Evolutionary conservation across 345 rosid genomes (phyloP).

Genomic region (Rhodamnia argentea): DNA sequence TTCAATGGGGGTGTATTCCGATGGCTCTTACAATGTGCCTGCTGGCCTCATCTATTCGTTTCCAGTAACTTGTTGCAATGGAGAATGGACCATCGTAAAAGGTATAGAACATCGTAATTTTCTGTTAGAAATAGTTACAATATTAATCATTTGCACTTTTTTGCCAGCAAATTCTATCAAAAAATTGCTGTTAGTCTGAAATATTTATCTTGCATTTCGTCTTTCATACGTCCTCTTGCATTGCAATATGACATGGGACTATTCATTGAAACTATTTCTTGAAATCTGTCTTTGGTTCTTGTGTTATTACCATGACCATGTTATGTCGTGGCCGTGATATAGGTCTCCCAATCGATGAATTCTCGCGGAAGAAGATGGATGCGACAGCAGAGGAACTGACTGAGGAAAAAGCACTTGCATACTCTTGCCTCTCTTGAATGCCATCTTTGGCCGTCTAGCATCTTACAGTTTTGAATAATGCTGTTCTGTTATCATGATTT

Average conservation of each 20-base stretch:
- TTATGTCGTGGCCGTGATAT: background rate
- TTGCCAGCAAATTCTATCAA: background rate
- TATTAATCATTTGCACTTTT: background rate
- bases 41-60: constrained; percentile 94
- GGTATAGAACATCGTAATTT: constrained; percentile 25
- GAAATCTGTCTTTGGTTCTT: background rate
- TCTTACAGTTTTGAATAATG: background rate
- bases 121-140: background rate
- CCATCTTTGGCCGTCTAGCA: background rate
- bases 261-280: no score
- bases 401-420: constrained; percentile 95
- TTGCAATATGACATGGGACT: background rate
- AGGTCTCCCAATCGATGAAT: constrained; percentile 81
- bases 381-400: constrained; percentile 71
- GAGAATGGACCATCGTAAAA: constrained; percentile 92
- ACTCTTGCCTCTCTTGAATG: constrained; percentile 77
- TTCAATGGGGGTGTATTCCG: constrained; percentile 98
- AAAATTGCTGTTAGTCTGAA: background rate
- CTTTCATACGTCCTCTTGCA: background rate
- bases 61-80: constrained; percentile 79
- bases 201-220: background rate
- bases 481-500: background rate
- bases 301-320: background rate
- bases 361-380: constrained; percentile 96
- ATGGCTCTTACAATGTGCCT: constrained; percentile 94